phyloP scores from a whole-genome alignment of 208 protist genomes.

The Acanthamoeba rhysodes region DNA sequence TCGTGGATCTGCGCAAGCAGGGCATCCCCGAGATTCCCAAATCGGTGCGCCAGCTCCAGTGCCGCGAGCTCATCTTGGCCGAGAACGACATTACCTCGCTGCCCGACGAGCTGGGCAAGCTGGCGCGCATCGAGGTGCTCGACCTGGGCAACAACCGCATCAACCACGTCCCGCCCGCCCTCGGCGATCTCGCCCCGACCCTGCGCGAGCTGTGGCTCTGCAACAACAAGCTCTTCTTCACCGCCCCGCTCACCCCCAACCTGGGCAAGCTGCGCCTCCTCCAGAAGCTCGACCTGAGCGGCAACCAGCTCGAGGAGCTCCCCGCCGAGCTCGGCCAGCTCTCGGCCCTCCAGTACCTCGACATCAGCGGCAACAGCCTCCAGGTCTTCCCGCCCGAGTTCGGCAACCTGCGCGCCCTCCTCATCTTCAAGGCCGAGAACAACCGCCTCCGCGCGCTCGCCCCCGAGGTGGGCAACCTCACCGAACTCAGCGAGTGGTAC shows the following conservation, averaged over 20 bases:
- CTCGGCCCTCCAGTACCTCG: constrained; percentile 79
- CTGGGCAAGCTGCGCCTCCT: constrained; percentile 80
- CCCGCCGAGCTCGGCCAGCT: constrained; percentile 78
- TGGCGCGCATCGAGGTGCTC: constrained; percentile 80
- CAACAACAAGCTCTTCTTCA: constrained; percentile 88
- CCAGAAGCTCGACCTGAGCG: constrained; percentile 81
- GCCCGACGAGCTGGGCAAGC: constrained; percentile 85
- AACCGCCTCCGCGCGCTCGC: constrained; percentile 79
- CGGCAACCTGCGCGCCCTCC: constrained; percentile 79
- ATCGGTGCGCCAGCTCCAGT: constrained; percentile 80
- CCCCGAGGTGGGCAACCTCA: constrained; percentile 79
- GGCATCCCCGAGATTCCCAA: constrained; percentile 82
- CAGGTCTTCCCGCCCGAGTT: constrained; percentile 85
- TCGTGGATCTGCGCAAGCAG: constrained; percentile 84
- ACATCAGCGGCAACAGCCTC: constrained; percentile 83
- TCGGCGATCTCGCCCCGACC: constrained; percentile 76
- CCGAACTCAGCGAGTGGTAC: constrained; percentile 63
- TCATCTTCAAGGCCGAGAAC: constrained; percentile 80
- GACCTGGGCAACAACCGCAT: constrained; percentile 85
- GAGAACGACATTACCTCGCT: constrained; percentile 85
- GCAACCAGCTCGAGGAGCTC: constrained; percentile 84
- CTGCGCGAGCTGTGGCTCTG: constrained; percentile 80
- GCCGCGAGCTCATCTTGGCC: constrained; percentile 82
- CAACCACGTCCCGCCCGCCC: constrained; percentile 80
- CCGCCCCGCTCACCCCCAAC: constrained; percentile 81